These are phyloP conservation scores for Suillus subaureus DNA, from an alignment of 768 basidiomycete genomes.

Conservation along the genomic window DNA sequence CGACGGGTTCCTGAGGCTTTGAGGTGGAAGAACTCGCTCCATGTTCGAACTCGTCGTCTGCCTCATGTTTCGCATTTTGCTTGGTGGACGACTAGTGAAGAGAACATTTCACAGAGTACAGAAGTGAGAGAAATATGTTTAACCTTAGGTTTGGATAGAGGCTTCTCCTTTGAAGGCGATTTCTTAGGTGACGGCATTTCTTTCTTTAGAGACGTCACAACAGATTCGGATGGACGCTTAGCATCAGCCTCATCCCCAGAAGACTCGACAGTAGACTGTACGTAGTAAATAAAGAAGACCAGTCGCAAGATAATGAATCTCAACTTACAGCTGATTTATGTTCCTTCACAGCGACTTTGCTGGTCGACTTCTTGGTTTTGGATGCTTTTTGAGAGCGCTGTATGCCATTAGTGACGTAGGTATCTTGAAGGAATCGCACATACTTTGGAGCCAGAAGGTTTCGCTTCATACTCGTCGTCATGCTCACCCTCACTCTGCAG, in stretches of 20 bases:
- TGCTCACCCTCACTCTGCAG: background rate
- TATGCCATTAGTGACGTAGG: background rate
- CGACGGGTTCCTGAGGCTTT: background rate
- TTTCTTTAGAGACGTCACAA: slow-evolving; percentile 14
- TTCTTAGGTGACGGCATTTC: slow-evolving; percentile 5
- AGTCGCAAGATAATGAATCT: background rate
- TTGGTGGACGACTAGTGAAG: background rate
- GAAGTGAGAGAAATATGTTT: background rate
- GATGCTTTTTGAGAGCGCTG: background rate
- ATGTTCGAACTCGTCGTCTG: background rate
- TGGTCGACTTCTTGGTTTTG: background rate
- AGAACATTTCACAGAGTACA: background rate
- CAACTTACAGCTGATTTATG: slow-evolving; percentile 13
- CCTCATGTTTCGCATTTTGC: background rate
- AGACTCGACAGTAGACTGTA: slow-evolving; percentile 29
- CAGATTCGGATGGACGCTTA: background rate
- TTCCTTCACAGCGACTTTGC: background rate
- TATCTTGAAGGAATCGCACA: background rate
- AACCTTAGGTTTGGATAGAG: slow-evolving; percentile 9
- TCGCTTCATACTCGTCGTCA: background rate
- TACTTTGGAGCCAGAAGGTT: background rate
- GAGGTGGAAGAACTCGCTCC: slow-evolving; percentile 15
- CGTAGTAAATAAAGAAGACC: background rate
- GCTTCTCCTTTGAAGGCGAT: slow-evolving; percentile 17
- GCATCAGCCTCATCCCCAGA: slow-evolving; percentile 28